A percentile compares a stretch with the other conserved stretches of the same genome.
phyloP scores from a whole-genome alignment of 2,329 filamentous ascomycete genomes.

The Trichoderma afroharzianum region DNA sequence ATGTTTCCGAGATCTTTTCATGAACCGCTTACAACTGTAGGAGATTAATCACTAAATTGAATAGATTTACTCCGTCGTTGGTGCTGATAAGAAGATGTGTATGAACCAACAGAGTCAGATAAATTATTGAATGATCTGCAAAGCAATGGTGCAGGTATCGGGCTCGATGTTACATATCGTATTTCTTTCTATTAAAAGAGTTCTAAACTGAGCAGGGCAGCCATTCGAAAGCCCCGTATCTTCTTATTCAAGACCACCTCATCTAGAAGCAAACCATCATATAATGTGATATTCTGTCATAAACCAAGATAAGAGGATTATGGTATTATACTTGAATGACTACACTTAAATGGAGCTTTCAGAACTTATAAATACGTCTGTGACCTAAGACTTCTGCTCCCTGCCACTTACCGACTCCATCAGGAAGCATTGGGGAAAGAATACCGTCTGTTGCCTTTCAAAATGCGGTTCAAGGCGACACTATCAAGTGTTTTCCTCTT shows the following conservation, averaged over 20 bases:
- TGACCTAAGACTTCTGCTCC: too few species aligned
- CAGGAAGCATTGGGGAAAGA: too few species aligned
- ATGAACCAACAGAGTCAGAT: neutral
- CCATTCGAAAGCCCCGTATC: neutral
- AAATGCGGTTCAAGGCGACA: too few species aligned
- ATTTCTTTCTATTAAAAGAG: neutral
- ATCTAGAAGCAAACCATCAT: too few species aligned
- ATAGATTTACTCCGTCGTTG: neutral
- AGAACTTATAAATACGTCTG: too few species aligned
- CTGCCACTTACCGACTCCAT: too few species aligned
- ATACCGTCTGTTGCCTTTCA: too few species aligned
- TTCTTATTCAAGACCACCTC: neutral
- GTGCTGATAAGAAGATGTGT: neutral
- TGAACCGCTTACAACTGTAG: neutral
- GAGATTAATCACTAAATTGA: too few species aligned
- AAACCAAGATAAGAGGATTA: too few species aligned
- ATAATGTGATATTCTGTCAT: too few species aligned
- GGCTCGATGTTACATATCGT: neutral
- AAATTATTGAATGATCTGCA: neutral
- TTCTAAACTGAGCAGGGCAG: neutral
- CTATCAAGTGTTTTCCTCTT: neutral
- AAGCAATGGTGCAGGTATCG: neutral
- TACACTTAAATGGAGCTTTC: too few species aligned
- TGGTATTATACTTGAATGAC: too few species aligned
- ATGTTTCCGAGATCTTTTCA: fast-evolving